phyloP scores from a whole-genome alignment of 2,329 filamentous ascomycete genomes.

The Talaromyces sp. region DNA sequence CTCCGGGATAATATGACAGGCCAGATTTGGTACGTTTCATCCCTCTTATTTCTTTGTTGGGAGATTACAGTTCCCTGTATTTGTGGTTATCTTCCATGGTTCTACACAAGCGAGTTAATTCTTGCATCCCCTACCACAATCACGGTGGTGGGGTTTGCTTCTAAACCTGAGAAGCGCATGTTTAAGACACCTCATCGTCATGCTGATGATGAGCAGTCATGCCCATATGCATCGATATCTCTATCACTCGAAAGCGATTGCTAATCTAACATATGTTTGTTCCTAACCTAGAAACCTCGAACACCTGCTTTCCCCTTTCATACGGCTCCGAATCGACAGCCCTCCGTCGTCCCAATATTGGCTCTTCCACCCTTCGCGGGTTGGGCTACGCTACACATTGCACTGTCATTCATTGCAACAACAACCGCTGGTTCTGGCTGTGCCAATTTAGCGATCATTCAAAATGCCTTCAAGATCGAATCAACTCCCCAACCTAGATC shows the following conservation, averaged over 20 bases:
- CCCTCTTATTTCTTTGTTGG: not conserved
- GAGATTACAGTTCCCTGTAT: not conserved
- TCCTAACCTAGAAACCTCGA: constrained; percentile 1
- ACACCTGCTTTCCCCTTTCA: not conserved
- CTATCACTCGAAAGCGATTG: not conserved
- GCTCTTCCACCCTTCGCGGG: not conserved
- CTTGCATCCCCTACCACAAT: not conserved
- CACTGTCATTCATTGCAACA: not conserved
- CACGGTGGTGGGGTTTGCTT: not conserved
- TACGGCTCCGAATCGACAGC: not conserved
- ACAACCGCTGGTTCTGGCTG: not conserved
- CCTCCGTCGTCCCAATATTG: not conserved
- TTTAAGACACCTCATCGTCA: not conserved
- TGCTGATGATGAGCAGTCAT: not conserved
- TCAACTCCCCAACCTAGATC: constrained; percentile 34
- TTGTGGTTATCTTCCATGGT: not conserved
- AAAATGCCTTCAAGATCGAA: constrained; percentile 37
- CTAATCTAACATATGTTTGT: not conserved
- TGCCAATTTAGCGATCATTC: constrained; percentile 3
- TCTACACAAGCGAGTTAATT: constrained; percentile 1
- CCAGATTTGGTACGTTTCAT: constrained; percentile 3
- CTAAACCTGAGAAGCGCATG: not conserved
- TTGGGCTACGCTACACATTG: not conserved
- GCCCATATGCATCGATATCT: not conserved
- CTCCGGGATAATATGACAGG: constrained; percentile 5